Evolutionary conservation across 1,139 yeast species (phyloP).

Genomic region (Starmera stellimalicola): DNA sequence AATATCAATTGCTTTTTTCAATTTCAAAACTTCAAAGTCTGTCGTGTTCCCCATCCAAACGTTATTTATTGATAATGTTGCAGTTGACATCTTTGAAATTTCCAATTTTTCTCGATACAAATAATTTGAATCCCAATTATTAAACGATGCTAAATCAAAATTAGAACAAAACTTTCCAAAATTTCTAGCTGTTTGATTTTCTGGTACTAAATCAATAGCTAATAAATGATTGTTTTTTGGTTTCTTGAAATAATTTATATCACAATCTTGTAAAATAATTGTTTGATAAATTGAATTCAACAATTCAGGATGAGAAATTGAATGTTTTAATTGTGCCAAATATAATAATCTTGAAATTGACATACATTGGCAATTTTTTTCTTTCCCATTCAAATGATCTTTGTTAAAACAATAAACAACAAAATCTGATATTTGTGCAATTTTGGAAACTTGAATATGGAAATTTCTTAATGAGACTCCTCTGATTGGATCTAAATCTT

Average conservation of each 20-base stretch:
- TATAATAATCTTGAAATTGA: conserved; percentile 41
- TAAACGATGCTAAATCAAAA: conserved; percentile 24
- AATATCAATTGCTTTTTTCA: conserved; percentile 9
- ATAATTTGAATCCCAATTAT: conserved; percentile 69
- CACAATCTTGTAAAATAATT: conserved; percentile 10
- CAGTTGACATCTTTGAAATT: conserved; percentile 75
- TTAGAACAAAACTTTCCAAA: conserved; percentile 15
- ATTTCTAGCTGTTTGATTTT: conserved; percentile 2
- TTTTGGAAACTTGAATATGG: conserved; percentile 65
- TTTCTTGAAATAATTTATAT: conserved; percentile 14
- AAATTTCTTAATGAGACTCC: conserved; percentile 71
- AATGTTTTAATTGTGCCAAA: conserved; percentile 40
- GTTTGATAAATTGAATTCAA: conserved; percentile 14
- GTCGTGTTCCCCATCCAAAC: conserved; percentile 78
- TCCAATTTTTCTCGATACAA: conserved; percentile 70
- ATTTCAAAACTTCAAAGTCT: conserved; percentile 33
- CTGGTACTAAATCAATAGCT: conserved; percentile 14
- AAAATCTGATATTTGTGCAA: conserved; percentile 61
- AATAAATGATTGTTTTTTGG: conserved; percentile 13
- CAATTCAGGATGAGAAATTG: conserved; percentile 22
- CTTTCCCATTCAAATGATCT: conserved; percentile 21
- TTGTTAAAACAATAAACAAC: conserved; percentile 48
- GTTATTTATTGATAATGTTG: conserved; percentile 45
- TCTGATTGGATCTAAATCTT: conserved; percentile 50
- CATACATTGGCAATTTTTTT: conserved; percentile 26